A percentile compares a stretch with the other conserved stretches of the same genome.
phyloP scores from a whole-genome alignment of 179 eudicot species.

The Silene noctiflora region DNA sequence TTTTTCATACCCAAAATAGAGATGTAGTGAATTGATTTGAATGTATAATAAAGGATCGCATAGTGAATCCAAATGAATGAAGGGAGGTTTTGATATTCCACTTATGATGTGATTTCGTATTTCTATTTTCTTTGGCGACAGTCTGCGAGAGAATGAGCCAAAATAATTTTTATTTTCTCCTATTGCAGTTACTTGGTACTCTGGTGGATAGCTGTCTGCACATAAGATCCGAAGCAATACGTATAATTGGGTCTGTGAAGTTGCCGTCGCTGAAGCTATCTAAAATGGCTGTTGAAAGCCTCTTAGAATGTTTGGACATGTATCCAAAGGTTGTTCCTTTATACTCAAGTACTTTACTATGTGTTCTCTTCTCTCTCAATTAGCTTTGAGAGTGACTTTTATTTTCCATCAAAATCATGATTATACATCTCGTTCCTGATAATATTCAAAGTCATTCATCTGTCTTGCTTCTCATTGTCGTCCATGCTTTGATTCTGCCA shows the following conservation, averaged over 20 bases:
- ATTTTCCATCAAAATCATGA: background rate
- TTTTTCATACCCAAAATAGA: too few species aligned
- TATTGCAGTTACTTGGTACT: conserved; percentile 63
- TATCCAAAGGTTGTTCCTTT: conserved; percentile 58
- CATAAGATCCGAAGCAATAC: conserved; percentile 60
- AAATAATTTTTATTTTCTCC: conserved; percentile 14
- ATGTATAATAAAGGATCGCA: too few species aligned
- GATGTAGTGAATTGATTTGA: too few species aligned
- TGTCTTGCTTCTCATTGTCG: background rate
- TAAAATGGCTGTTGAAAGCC: conserved; percentile 48
- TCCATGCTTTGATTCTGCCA: background rate
- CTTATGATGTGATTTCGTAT: background rate
- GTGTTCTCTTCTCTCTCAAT: background rate
- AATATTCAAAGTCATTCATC: background rate
- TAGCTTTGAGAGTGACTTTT: background rate
- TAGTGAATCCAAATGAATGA: too few species aligned
- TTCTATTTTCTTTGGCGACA: conserved; percentile 2
- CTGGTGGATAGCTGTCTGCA: conserved; percentile 46
- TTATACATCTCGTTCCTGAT: background rate
- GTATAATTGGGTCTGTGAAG: conserved; percentile 45
- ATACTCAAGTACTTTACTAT: background rate
- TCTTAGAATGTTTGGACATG: conserved; percentile 55
- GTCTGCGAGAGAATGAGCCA: background rate
- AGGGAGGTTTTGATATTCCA: background rate
- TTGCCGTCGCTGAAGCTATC: conserved; percentile 42